Evolutionary conservation across 2,329 filamentous ascomycete species (phyloP), one percentile per base, ranked within the genome.

Genomic region (Scedosporium minutisporum): DNA sequence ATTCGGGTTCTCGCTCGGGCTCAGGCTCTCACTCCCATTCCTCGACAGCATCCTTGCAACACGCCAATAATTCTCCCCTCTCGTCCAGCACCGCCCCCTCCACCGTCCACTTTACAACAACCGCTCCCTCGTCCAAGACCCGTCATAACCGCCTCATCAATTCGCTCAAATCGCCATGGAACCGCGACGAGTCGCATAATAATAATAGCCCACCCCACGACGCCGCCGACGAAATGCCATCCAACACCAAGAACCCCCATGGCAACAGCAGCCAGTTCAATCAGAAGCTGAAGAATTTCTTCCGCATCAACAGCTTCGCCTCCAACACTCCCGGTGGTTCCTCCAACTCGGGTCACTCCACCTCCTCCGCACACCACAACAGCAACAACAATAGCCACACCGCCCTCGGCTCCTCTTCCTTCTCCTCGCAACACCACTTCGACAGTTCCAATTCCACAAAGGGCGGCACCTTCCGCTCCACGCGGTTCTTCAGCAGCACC

Each of bases 401-500:
- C 61, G 65, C 65, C 48, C 16, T 21, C 48, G 60, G 60, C 25
- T 38, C 23, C 25, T 33, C 25, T n/a, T 12, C n/a, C 42, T 48
- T 55, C 48, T 21, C n/a, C 60, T 48, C 48, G 14, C 60, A 55
- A 62, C 66, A 66, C 58, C 58, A 57, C 63, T 64, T 64, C 62
- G 71, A 69, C 65, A 41, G 60, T 63, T 63, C 65, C 27, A 64
- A 66, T 21, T 65, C 65, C 25, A 67, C 70, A 57, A 91, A 89
- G 74, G 29, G 29, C 29, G 82, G 80, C 63, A 82, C 85, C 62
- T 89, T 92, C 73, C 87, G 91, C 69, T 91, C 96, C 74, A 95
- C 90, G 67, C 87, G 91, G 70, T 96, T 96, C 78, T 90, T 96
- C 70, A 91, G 88, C 65, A 89, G 87, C 63, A 88, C 89, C 69